Evolutionary conservation across 768 basidiomycete genomes (phyloP).

Genomic region (Asterophora lycoperdoides): DNA sequence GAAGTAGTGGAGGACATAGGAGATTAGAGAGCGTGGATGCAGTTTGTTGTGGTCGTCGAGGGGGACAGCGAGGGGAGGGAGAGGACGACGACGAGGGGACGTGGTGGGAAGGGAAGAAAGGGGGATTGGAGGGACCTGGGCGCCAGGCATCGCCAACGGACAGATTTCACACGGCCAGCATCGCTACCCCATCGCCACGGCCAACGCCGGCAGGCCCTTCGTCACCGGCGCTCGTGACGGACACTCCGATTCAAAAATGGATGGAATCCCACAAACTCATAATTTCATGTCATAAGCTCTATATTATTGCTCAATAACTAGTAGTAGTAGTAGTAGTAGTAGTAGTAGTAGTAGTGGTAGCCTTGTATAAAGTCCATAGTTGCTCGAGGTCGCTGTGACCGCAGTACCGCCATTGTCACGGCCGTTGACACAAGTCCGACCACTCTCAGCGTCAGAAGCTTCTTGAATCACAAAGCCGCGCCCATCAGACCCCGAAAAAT

Average conservation of each 20-base stretch:
- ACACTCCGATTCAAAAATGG: constrained; percentile 35
- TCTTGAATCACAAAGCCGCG: constrained; percentile 12
- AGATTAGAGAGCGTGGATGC: background rate
- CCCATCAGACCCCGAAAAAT: constrained; percentile 10
- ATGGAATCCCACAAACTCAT: background rate
- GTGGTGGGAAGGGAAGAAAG: constrained; percentile 35
- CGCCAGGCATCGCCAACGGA: constrained; percentile 52
- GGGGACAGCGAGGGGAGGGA: constrained; percentile 21
- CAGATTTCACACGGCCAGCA: constrained; percentile 53
- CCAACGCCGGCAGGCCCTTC: constrained; percentile 55
- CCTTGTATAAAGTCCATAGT: background rate
- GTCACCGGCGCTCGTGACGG: constrained; percentile 56
- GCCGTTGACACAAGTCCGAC: constrained; percentile 5
- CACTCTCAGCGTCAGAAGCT: constrained; percentile 3
- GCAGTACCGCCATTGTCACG: constrained; percentile 11
- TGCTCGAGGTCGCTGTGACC: constrained; percentile 3
- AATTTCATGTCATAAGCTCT: constrained; percentile 6
- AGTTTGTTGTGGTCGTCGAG: constrained; percentile 10
- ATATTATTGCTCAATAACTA: background rate
- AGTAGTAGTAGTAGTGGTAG: background rate
- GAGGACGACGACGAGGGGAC: constrained; percentile 25
- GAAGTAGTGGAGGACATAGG: constrained; percentile 26
- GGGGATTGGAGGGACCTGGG: constrained; percentile 41
- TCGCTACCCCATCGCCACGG: constrained; percentile 57
- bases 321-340: background rate